Conservation (phyloP, 768 basidiomycete species). For the Exidia glandulosa region DNA sequence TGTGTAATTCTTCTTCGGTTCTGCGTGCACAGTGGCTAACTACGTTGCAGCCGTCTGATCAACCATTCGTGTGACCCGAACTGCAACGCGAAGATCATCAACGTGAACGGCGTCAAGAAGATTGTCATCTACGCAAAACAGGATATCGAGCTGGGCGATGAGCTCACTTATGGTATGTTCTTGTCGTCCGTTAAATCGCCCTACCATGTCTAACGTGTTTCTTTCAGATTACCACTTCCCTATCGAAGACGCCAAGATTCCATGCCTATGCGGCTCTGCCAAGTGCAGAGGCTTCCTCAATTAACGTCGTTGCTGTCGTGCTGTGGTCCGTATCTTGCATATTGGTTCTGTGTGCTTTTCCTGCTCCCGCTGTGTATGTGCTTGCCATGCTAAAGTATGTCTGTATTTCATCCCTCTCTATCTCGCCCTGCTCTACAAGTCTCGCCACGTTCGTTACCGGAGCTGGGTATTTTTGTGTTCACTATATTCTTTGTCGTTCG, state of each 20-base stretch:
- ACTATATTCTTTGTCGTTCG: too few relatives aligned
- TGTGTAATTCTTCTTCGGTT: constrained; percentile 37
- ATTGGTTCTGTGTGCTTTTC: not conserved
- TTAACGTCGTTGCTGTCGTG: constrained; percentile 33
- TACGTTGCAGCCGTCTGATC: constrained; percentile 67
- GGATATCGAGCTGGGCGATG: constrained; percentile 91
- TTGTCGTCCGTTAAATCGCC: too few relatives aligned
- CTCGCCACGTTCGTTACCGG: not conserved
- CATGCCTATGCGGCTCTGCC: constrained; percentile 79
- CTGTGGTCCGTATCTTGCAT: not conserved
- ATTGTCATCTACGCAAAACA: constrained; percentile 99
- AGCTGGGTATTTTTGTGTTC: not conserved
- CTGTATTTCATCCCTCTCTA: not conserved
- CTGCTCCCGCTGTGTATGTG: not conserved
- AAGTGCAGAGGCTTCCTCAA: constrained; percentile 95
- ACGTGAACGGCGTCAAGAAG: constrained; percentile 75
- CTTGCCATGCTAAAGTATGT: not conserved
- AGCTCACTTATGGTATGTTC: constrained; percentile 91
- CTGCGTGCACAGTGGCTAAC: constrained; percentile 5
- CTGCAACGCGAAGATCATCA: constrained; percentile 38
- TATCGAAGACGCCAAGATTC: constrained; percentile 95
- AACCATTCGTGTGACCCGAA: constrained; percentile 96
- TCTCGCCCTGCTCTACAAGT: not conserved
- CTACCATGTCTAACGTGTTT: too few relatives aligned
- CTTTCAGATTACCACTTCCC: constrained; percentile 93